Conservation (phyloP, 192 early-diverging fungal species). For the Backusella circina region DNA sequence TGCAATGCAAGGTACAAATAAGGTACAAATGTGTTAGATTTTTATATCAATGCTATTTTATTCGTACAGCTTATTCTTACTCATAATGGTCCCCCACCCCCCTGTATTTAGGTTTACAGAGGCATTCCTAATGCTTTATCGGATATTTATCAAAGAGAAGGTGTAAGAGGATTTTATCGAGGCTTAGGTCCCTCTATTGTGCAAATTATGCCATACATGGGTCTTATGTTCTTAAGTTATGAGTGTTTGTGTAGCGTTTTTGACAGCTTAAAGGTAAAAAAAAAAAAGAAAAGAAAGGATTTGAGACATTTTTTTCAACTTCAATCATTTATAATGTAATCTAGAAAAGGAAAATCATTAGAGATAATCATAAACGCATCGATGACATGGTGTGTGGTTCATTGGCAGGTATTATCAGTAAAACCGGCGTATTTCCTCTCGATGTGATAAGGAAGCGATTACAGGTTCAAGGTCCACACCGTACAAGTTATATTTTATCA, state of each 20-base stretch:
- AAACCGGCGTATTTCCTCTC: constrained; percentile 86
- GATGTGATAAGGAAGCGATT: constrained; percentile 82
- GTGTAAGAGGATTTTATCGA: constrained; percentile 80
- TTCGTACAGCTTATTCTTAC: neutral
- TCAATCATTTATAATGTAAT: neutral
- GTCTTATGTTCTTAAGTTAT: constrained; percentile 84
- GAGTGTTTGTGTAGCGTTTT: constrained; percentile 51
- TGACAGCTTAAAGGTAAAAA: constrained; percentile 36
- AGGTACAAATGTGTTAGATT: constrained; percentile 27
- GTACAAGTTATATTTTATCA: neutral
- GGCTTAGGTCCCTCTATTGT: constrained; percentile 78
- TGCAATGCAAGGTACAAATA: constrained; percentile 71
- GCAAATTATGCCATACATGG: constrained; percentile 96
- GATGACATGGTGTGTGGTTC: constrained; percentile 81
- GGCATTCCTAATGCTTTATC: constrained; percentile 61
- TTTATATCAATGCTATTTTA: neutral
- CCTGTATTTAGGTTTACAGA: constrained; percentile 51
- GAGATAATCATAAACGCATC: constrained; percentile 19
- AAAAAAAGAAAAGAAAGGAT: neutral
- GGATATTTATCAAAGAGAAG: constrained; percentile 69
- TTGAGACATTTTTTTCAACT: neutral
- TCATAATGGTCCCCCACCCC: neutral
- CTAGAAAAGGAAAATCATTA: constrained; percentile 21
- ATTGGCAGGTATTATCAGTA: constrained; percentile 74
- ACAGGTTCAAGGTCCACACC: constrained; percentile 64